Conservation (phyloP, 2,329 filamentous ascomycete genomes). For the Aspergillus proliferans region DNA sequence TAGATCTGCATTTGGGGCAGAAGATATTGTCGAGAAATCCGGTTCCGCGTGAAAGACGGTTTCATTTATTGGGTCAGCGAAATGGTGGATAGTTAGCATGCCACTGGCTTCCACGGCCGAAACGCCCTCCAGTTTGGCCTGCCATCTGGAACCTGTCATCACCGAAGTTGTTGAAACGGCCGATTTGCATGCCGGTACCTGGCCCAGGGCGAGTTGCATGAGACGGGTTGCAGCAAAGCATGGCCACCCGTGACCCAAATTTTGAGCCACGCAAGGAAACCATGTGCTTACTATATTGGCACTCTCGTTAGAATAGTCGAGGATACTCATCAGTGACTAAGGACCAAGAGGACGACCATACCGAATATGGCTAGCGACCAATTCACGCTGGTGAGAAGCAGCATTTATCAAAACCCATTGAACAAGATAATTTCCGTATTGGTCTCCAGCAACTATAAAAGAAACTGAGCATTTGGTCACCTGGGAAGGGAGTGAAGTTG, state of each 20-base stretch:
- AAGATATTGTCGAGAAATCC: no score
- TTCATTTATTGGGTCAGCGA: conserved; percentile 20
- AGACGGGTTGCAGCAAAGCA: conserved; percentile 96
- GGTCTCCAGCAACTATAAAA: conserved; percentile 72
- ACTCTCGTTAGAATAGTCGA: conserved; percentile 6
- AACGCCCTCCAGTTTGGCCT: conserved; percentile 36
- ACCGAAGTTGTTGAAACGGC: conserved; percentile 49
- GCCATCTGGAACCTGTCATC: conserved; percentile 30
- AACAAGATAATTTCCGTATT: conserved; percentile 97
- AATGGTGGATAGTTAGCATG: conserved; percentile 31
- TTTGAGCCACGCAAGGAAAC: conserved; percentile 97
- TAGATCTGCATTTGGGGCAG: no score
- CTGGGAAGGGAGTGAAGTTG: background rate
- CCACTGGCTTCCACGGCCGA: conserved; percentile 34
- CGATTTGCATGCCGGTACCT: conserved; percentile 63
- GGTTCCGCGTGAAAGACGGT: background rate
- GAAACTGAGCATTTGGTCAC: background rate
- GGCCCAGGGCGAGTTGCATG: conserved; percentile 83
- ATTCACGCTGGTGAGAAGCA: conserved; percentile 78
- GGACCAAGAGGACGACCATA: conserved; percentile 16
- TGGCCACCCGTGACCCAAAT: conserved; percentile 94
- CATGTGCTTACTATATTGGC: conserved; percentile 73
- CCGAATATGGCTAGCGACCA: conserved; percentile 88
- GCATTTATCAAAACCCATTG: conserved; percentile 94
- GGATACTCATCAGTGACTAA: background rate